Evolutionary conservation across 73 alveolate species (phyloP).

Genomic region (Paramecium caudatum): DNA sequence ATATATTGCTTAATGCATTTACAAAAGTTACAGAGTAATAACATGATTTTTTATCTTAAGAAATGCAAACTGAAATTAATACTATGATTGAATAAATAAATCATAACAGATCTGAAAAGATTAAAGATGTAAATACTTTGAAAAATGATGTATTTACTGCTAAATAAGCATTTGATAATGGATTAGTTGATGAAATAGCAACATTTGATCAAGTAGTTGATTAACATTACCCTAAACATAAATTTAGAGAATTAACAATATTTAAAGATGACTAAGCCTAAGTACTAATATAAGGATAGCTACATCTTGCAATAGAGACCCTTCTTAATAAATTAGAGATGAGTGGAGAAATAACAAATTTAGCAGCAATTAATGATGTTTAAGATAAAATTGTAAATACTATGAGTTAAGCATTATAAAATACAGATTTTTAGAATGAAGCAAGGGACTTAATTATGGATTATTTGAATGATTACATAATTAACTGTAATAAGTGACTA

Average conservation of each 20-base stretch:
- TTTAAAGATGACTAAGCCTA: background rate
- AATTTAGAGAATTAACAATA: conserved; percentile 23
- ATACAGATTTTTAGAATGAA: background rate
- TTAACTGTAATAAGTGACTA: background rate
- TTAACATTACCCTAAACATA: background rate
- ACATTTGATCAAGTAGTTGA: conserved; percentile 55
- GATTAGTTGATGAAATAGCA: conserved; percentile 11
- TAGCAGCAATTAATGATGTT: background rate
- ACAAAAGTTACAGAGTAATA: conserved; percentile 32
- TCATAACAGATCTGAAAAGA: background rate
- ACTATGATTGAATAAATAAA: background rate
- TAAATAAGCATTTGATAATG: conserved; percentile 42
- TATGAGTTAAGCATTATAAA: background rate
- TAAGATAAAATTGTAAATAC: background rate
- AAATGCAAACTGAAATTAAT: background rate
- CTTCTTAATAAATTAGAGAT: background rate
- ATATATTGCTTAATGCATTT: conserved; percentile 34
- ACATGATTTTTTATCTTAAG: background rate
- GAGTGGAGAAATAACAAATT: background rate
- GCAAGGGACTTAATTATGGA: conserved; percentile 18
- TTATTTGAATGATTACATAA: conserved; percentile 29
- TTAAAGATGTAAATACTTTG: conserved; percentile 8
- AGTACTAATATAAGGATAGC: conserved; percentile 8
- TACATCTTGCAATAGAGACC: conserved; percentile 21
- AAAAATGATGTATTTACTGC: background rate